These are phyloP conservation scores for Torrubiella hemipterigena DNA, from an alignment of 2,329 filamentous ascomycete genomes.

Conservation along the genomic window DNA sequence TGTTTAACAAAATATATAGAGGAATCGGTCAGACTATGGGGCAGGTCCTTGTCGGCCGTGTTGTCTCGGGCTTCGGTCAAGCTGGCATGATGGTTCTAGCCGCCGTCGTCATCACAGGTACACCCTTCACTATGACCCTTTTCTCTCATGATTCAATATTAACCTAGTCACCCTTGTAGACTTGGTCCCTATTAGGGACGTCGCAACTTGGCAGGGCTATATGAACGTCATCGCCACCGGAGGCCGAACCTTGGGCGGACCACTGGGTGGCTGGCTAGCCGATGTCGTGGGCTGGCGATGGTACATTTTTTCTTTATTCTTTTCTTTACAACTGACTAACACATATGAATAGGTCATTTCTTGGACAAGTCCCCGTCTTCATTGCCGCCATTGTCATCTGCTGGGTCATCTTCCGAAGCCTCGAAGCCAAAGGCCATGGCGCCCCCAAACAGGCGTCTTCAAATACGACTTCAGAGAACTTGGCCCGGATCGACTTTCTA, in stretches of 20 bases:
- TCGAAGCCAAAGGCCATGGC: constrained; percentile 10
- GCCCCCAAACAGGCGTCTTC: constrained; percentile 5
- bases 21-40: constrained; percentile 33
- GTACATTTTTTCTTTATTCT: too few relatives aligned
- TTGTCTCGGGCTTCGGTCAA: constrained; percentile 38
- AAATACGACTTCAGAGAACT: constrained; percentile 7
- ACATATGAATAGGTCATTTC: constrained; percentile 33
- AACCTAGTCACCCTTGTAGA: constrained; percentile 18
- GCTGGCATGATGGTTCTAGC: constrained; percentile 39
- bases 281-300: constrained; percentile 54
- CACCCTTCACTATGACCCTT: too few relatives aligned
- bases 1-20: constrained; percentile 3
- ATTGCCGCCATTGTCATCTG: constrained; percentile 37
- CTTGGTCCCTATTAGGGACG: constrained; percentile 37
- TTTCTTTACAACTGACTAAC: too few relatives aligned
- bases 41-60: constrained; percentile 36
- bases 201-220: constrained; percentile 41
- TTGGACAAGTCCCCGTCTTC: constrained; percentile 46
- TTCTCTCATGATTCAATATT: too few relatives aligned
- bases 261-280: constrained; percentile 46
- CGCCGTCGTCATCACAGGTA: constrained; percentile 39
- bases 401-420: constrained; percentile 30
- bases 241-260: constrained; percentile 39
- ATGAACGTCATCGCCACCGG: constrained; percentile 39
- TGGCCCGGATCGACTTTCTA: constrained; percentile 35